Base-by-base conservation (phyloP, 352 stramenopile species). In the Globisporangium middletonii region DNA sequence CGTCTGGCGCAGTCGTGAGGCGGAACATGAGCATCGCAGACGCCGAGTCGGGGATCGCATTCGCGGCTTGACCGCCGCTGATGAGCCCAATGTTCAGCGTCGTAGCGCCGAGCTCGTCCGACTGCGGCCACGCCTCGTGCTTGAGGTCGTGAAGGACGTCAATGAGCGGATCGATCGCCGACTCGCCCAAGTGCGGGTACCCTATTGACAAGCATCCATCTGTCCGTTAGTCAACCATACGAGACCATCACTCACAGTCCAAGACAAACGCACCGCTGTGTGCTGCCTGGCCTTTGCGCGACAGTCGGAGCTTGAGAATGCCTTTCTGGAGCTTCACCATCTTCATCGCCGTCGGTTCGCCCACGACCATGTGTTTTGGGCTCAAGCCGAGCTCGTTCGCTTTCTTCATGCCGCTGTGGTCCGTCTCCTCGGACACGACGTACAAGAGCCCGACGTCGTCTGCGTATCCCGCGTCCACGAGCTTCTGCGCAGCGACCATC, bases 21-120 rank as follows among this genome's bases (percentile, higher is more conserved):
- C 86, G 79, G 69, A 96, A 96, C 84, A 96, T 94, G 30, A 94
- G 77, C 70, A 90, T 89, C n/a, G 84, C 86, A 16, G 84, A 89
- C 1, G 82, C 82, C n/a, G 81, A 66, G 49, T 94, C 86, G 7
- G 86, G 79, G 38, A 96, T 68, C 43, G 86, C 86, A 51, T 96
- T 94, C 6, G 81, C 77, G 3, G 86, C 86, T 53, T 90, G 84
- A 0, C 86, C 86, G 27, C 82, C 86, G n/a, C 73, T 82, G 27
- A 95, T 73, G 54, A 93, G 59, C 7, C 84, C 84, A 35, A 95
- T 89, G 63, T 95, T 95, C 18, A 95, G 74, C 5, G 87, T 92
- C 13, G 86, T 95, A 23, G 66, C 78, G 6, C 86, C 86, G 23
- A 90, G 83, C 43, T 92, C 84, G 33, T 94, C 84, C 12, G 75